Conservation (phyloP, 148 eudicot species). For the Fagopyrum tataricum region DNA sequence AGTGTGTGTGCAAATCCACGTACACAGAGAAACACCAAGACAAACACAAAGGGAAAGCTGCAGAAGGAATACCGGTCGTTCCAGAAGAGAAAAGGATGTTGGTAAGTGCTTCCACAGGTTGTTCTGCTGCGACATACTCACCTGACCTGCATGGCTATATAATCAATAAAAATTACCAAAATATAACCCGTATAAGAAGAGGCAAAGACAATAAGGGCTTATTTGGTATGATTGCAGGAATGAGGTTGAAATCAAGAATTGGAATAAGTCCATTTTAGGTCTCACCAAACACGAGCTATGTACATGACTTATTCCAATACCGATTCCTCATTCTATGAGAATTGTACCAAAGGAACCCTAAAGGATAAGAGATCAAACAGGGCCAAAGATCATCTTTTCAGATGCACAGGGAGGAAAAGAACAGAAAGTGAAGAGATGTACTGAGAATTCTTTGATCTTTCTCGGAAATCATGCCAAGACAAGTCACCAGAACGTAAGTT, state of each 20-base stretch:
- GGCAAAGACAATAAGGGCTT: not conserved
- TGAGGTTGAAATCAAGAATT: too few species aligned
- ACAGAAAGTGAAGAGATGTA: conserved; percentile 14
- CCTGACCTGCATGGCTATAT: conserved; percentile 38
- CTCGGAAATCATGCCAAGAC: conserved; percentile 69
- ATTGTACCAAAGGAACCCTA: too few species aligned
- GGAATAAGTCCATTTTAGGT: too few species aligned
- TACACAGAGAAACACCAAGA: not conserved
- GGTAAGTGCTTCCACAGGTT: conserved; percentile 60
- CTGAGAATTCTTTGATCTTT: conserved; percentile 42
- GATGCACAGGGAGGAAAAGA: not conserved
- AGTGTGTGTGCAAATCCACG: not conserved
- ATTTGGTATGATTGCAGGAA: too few species aligned
- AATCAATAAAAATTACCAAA: not conserved
- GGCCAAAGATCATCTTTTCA: not conserved
- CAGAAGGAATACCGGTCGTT: conserved; percentile 62
- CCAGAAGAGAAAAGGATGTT: conserved; percentile 97
- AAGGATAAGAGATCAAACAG: not conserved
- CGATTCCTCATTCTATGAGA: too few species aligned
- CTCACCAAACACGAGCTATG: too few species aligned
- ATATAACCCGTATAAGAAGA: not conserved
- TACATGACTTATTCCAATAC: too few species aligned
- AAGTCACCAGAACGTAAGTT: conserved; percentile 68
- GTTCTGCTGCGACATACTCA: conserved; percentile 59
- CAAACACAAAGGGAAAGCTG: not conserved